These are phyloP conservation scores for Suillus ampliporus DNA, from an alignment of 768 basidiomycete species.

Conservation along the genomic window DNA sequence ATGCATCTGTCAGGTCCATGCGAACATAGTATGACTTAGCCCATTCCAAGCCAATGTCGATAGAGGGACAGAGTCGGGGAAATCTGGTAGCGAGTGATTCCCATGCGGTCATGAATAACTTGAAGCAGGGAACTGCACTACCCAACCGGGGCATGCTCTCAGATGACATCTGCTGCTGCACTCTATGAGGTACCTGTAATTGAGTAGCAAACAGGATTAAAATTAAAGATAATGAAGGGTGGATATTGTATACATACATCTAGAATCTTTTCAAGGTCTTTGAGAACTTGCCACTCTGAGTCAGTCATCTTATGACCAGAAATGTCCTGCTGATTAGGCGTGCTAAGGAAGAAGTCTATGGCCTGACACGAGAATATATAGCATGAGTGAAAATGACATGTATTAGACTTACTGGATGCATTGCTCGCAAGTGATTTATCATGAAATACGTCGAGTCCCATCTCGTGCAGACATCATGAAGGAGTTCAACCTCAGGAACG, in stretches of 20 bases:
- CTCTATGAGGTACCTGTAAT: slow-evolving; percentile 9
- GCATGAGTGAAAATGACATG: neutral
- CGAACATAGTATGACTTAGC: slow-evolving; percentile 2
- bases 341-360: slow-evolving; percentile 4
- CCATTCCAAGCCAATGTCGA: neutral
- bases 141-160: neutral
- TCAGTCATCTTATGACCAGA: neutral
- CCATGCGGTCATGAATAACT: slow-evolving; percentile 7
- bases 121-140: neutral
- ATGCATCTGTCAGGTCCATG: slow-evolving; percentile 4
- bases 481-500: neutral
- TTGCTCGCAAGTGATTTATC: slow-evolving; percentile 23
- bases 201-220: neutral
- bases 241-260: neutral
- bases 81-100: neutral
- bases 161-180: neutral
- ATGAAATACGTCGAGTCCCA: slow-evolving; percentile 49
- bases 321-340: slow-evolving; percentile 6
- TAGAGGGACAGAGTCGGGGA: neutral
- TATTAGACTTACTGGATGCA: slow-evolving; percentile 2
- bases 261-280: slow-evolving; percentile 8
- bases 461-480: neutral
- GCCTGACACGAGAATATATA: neutral
- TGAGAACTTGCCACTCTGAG: slow-evolving; percentile 1
- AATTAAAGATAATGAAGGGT: neutral